phyloP scores from a whole-genome alignment of 352 stramenopile genomes.

The Saprolegnia parasitica region DNA sequence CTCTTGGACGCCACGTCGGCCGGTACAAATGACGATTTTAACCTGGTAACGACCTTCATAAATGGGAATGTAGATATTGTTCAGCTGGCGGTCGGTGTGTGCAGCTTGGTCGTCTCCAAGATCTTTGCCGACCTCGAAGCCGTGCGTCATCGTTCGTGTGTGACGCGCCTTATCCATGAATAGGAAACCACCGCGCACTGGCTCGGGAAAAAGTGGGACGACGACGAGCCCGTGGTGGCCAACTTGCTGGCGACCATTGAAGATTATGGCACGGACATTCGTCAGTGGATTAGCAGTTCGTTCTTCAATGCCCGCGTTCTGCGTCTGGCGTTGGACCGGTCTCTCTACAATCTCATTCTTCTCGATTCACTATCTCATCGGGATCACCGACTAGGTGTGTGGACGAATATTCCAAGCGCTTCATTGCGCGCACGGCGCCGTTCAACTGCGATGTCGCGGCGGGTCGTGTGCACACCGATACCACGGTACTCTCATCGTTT shows the following conservation, averaged over 20 bases:
- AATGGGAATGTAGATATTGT: constrained; percentile 47
- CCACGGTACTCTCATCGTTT: constrained; percentile 39
- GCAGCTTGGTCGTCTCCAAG: constrained; percentile 62
- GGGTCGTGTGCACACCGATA: constrained; percentile 51
- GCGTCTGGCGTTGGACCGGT: constrained; percentile 54
- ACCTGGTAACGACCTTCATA: not conserved
- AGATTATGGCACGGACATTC: constrained; percentile 69
- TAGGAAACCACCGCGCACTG: constrained; percentile 68
- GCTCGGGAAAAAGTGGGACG: constrained; percentile 83
- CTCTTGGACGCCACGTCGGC: constrained; percentile 67
- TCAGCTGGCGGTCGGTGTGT: constrained; percentile 56
- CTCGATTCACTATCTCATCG: not conserved
- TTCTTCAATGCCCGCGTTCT: constrained; percentile 85
- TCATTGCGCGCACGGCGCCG: constrained; percentile 53
- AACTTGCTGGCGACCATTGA: constrained; percentile 68
- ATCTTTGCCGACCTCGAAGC: constrained; percentile 77
- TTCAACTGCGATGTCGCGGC: constrained; percentile 46
- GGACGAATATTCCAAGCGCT: constrained; percentile 56
- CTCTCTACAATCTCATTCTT: not conserved
- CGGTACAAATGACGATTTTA: constrained; percentile 18
- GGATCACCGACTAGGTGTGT: constrained; percentile 37
- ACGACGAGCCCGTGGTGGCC: constrained; percentile 66
- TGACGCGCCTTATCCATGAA: not conserved
- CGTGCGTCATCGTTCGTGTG: constrained; percentile 32
- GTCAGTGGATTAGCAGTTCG: constrained; percentile 66